phyloP scores from a whole-genome alignment of 1,284 basidiomycete species.

The Cryptococcus floricola region DNA sequence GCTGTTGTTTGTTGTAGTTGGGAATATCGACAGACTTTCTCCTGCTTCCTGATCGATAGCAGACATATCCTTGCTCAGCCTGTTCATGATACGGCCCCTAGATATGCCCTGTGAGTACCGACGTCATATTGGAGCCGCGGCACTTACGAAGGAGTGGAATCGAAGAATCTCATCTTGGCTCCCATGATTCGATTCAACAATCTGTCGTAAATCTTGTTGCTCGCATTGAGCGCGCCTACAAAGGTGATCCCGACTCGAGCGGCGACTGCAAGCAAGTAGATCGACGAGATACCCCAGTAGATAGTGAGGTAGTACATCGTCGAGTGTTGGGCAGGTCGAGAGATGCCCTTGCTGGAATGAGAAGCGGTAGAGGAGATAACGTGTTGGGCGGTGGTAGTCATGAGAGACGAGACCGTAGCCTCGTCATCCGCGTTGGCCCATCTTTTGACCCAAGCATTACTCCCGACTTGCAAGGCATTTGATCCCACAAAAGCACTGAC shows the following conservation, averaged over 20 bases:
- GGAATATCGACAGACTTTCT: slow-evolving; percentile 25
- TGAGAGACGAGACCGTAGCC: background rate
- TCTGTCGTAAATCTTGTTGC: slow-evolving; percentile 33
- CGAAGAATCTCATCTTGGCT: slow-evolving; percentile 49
- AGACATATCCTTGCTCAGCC: slow-evolving; percentile 53
- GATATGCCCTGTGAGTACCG: slow-evolving; percentile 4
- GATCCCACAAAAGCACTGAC: slow-evolving; percentile 33
- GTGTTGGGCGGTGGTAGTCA: background rate
- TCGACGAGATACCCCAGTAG: slow-evolving; percentile 36
- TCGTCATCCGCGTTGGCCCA: slow-evolving; percentile 40
- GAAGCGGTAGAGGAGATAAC: background rate
- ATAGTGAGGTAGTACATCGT: slow-evolving; percentile 37
- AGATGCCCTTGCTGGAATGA: background rate
- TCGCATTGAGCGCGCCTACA: slow-evolving; percentile 40
- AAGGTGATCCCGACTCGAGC: slow-evolving; percentile 37
- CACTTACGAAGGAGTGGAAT: slow-evolving; percentile 42
- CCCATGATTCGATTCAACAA: slow-evolving; percentile 42
- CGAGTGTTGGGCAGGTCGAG: background rate
- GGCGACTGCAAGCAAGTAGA: slow-evolving; percentile 41
- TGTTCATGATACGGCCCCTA: slow-evolving; percentile 54
- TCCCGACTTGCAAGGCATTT: slow-evolving; percentile 43
- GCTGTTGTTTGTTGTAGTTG: background rate
- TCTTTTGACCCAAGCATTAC: slow-evolving; percentile 46
- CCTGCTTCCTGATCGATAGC: slow-evolving; percentile 52
- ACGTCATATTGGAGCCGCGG: background rate